phyloP scores from a whole-genome alignment of 805 yeast genomes.

The Kazachstania taianensis region DNA sequence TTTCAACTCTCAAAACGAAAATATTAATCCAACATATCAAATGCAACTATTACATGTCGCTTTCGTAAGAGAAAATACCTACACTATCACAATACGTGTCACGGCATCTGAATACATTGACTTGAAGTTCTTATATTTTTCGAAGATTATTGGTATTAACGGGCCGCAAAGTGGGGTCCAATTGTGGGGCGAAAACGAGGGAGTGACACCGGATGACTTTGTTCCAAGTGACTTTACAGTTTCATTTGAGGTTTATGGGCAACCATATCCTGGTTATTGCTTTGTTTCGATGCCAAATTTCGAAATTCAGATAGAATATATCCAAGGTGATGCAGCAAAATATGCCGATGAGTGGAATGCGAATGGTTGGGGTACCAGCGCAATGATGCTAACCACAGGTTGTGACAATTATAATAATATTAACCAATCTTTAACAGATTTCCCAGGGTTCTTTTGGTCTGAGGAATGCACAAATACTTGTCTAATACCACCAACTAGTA shows the following conservation, averaged over 20 bases:
- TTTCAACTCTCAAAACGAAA: conserved; percentile 4
- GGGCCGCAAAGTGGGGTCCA: conserved; percentile 10
- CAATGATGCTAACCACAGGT: conserved; percentile 14
- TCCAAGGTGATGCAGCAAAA: conserved; percentile 7
- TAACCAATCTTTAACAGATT: conserved; percentile 11
- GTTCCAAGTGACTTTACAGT: conserved; percentile 15
- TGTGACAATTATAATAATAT: conserved; percentile 11
- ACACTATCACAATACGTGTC: conserved; percentile 13
- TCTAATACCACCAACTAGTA: too few species aligned
- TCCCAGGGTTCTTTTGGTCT: background rate
- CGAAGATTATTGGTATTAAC: conserved; percentile 10
- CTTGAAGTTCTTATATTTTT: conserved; percentile 8
- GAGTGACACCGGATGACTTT: conserved; percentile 4
- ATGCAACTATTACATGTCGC: conserved; percentile 8
- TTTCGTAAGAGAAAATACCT: conserved; percentile 7
- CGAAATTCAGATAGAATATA: conserved; percentile 14
- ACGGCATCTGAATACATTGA: conserved; percentile 10
- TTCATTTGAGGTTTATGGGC: conserved; percentile 11
- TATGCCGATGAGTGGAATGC: conserved; percentile 2
- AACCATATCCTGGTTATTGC: background rate
- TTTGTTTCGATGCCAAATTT: conserved; percentile 15
- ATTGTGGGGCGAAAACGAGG: conserved; percentile 13
- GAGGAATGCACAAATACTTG: background rate
- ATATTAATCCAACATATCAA: conserved; percentile 8
- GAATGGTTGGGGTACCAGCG: conserved; percentile 12